phyloP scores from a whole-genome alignment of 176 grass and related monocot genomes.

The Aegilops bicornis region DNA sequence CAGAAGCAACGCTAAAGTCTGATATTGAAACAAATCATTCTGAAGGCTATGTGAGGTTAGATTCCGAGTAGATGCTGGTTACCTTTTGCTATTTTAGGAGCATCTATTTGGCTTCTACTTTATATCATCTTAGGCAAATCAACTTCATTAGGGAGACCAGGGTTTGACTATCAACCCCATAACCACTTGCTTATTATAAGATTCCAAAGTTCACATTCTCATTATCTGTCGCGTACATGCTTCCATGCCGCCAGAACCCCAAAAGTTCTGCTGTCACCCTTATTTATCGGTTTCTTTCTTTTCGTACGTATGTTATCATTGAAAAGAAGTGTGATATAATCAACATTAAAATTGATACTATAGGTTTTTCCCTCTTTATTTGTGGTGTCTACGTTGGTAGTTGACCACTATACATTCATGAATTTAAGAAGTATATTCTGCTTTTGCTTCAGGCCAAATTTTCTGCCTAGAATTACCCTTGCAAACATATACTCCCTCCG shows the following conservation, averaged over 20 bases:
- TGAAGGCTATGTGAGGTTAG: conserved; percentile 68
- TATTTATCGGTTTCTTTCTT: too few relatives aligned
- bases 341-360: too few relatives aligned
- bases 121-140: not conserved
- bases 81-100: not conserved
- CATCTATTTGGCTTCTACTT: not conserved
- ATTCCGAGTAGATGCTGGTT: not conserved
- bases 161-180: not conserved
- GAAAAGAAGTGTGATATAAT: too few relatives aligned
- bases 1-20: too few relatives aligned
- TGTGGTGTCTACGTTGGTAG: too few relatives aligned
- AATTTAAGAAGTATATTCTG: conserved; percentile 1
- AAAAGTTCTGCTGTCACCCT: too few relatives aligned
- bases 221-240: too few relatives aligned
- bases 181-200: not conserved
- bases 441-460: conserved; percentile 55
- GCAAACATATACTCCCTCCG: conserved; percentile 50
- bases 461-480: conserved; percentile 87
- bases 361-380: too few relatives aligned
- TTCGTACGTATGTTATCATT: too few relatives aligned
- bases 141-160: not conserved
- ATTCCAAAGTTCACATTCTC: too few relatives aligned
- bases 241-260: too few relatives aligned
- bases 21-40: not conserved
- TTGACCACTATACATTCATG: not conserved